A percentile compares a stretch with the other conserved stretches of the same genome.
phyloP scores from a whole-genome alignment of 192 early-diverging fungal genomes.

The Backusella australiensis region DNA sequence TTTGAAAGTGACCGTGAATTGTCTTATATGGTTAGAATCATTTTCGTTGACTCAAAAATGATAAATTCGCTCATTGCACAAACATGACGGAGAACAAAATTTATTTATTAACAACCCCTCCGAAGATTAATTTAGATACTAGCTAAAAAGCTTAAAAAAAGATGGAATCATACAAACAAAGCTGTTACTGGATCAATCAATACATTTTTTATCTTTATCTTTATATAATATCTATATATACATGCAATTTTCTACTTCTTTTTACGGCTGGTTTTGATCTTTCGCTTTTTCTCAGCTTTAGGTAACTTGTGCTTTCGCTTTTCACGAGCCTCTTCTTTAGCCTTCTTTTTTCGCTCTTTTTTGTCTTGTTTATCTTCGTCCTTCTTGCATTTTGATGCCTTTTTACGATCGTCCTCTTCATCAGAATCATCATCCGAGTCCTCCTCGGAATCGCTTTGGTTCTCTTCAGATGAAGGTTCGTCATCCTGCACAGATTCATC shows the following conservation, averaged over 20 bases:
- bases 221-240: background rate
- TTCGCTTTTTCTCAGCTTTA: conserved; percentile 95
- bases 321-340: conserved; percentile 90
- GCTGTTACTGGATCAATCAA: conserved; percentile 1
- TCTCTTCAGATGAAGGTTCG: conserved; percentile 17
- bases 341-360: conserved; percentile 82
- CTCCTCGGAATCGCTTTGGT: conserved; percentile 23
- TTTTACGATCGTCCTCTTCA: conserved; percentile 39
- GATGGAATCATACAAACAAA: conserved; percentile 1
- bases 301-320: conserved; percentile 93
- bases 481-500: conserved; percentile 26
- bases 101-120: background rate
- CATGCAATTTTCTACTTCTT: conserved; percentile 43
- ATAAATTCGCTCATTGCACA: background rate
- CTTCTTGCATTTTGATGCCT: conserved; percentile 63
- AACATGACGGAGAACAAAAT: conserved; percentile 3
- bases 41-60: background rate
- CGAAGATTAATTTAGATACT: background rate
- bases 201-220: background rate
- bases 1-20: background rate
- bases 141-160: conserved; percentile 3
- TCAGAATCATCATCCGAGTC: conserved; percentile 39
- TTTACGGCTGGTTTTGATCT: conserved; percentile 67
- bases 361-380: conserved; percentile 88
- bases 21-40: background rate